Evolutionary conservation across 148 eudicot genomes (phyloP), one percentile per base, ranked within the genome.

Genomic region (Arctostaphylos glauca): DNA sequence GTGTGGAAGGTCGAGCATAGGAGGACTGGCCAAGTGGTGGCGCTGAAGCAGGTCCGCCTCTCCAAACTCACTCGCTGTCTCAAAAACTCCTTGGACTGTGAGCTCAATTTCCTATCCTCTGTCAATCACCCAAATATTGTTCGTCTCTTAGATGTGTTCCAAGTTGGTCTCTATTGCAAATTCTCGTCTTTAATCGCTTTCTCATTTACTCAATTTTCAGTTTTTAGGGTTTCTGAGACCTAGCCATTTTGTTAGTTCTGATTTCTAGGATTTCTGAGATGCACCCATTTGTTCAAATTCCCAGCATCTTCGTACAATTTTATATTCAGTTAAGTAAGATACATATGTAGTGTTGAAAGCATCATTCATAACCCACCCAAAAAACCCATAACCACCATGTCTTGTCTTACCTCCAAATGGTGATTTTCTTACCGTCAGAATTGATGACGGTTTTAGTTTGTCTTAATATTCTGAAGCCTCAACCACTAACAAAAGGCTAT

Each of bases 121-220:
- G 89, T 90, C 82, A 60, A 85, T 49, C 92, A 90, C 72, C 92
- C 90, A 8, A 88, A 90, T 68, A 90, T 90, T 75, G 81, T 90
- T 50, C 88, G 86, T 79, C 90, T 90, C 19, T 64, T 90, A 62
- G 70, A 88, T 52, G 59, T 82, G 67, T 87, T 86, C 73, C 66
- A 88, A 87, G 92, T 90, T 54, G 9, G 77, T 76, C 31, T 78
- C 41, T 1, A 0, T 41, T 4, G 9, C 64, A 2, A 14, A 6
- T 82, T 38, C 18, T 21, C 0, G 25, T 46, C 67, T 16, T 74
- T 58, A n/a, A 41, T 74, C 5, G 19, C 52, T 25, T 25, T 6
- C 60, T 19, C 18, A 70, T 59, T 70, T 7, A 15, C 9, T 59
- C 53, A 9, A 44, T 55, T 78, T 6, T 31, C 21, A 15, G 13